A percentile compares a stretch with the other conserved stretches of the same genome.
Conservation (phyloP, 306 rosid genomes). For the Glycine tomentella region DNA sequence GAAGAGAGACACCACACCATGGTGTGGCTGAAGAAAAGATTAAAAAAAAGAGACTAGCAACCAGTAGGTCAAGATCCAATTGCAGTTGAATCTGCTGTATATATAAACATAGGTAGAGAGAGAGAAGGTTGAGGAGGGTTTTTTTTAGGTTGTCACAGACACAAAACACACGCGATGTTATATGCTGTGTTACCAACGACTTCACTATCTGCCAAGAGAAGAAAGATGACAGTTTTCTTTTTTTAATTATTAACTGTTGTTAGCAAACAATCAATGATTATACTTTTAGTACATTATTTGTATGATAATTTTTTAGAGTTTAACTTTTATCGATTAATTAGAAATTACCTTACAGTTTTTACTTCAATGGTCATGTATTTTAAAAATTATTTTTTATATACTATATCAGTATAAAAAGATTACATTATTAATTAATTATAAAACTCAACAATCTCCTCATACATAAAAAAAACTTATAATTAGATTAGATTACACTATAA, state of each 20-base stretch:
- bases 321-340: neutral
- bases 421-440: neutral
- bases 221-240: neutral
- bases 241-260: neutral
- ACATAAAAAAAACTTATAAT: no score
- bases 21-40: neutral
- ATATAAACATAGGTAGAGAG: neutral
- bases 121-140: conserved; percentile 29
- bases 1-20: neutral
- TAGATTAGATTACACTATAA: neutral
- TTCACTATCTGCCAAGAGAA: conserved; percentile 21
- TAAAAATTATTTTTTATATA: no score
- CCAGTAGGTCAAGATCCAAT: conserved; percentile 19
- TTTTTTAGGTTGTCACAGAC: conserved; percentile 50
- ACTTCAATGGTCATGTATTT: no score
- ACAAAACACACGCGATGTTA: neutral
- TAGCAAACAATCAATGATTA: neutral
- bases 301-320: neutral
- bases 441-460: no score
- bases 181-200: neutral
- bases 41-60: neutral
- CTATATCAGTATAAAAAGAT: no score
- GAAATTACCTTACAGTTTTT: neutral
- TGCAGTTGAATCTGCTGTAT: neutral
- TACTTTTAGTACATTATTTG: neutral